Base-by-base conservation (phyloP, 495 filamentous ascomycete genomes). In the Umbilicaria muhlenbergii region DNA sequence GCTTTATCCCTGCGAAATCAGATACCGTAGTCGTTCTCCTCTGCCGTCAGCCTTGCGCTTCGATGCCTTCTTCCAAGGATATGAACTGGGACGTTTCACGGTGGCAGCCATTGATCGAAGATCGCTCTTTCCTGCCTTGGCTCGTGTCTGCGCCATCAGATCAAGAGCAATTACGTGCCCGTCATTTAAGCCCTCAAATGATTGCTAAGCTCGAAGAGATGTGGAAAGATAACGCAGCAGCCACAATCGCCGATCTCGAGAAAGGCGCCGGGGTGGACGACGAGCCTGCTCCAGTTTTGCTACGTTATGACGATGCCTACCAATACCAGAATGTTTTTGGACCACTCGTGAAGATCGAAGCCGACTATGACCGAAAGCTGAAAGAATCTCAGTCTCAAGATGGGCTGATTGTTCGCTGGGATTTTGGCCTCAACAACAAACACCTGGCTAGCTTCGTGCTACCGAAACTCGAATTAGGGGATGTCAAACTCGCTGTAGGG, bases 51-150 rank as follows among this genome's bases (percentile, higher is more conserved):
- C 91, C 91, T 37, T 99, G 91, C 63, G 91, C 87, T 34, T 77
- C 92, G 31, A 86, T 82, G 68, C 81, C 85, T 4, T 94, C 89
- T 11, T 86, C 86, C n/a, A 99, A 99, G 65, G 91, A 96, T 55
- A 99, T 99, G 91, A 96, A 89, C 59, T 99, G 91, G 91, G 91
- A 99, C 63, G 89, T 87, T 12, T 94, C 92, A 7, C 78, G 87
- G 50, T 99, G 91, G 91, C 88, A 96, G 52, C 91, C 91, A 3
- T 69, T 99, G 33, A 95, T 99, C 47, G 88, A 95, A 57, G 91
- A 99, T 52, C 86, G 91, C 24, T 89, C 87, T 7, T 99, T 99
- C 55, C 62, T 99, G 19, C 75, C 77, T 33, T 99, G 91, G 91
- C 83, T 99, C 39, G 91, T 99, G 21, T 75, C 77, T 39, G 71